Base-by-base conservation (phyloP, 306 rosid species). In the Gillenia trifoliata region DNA sequence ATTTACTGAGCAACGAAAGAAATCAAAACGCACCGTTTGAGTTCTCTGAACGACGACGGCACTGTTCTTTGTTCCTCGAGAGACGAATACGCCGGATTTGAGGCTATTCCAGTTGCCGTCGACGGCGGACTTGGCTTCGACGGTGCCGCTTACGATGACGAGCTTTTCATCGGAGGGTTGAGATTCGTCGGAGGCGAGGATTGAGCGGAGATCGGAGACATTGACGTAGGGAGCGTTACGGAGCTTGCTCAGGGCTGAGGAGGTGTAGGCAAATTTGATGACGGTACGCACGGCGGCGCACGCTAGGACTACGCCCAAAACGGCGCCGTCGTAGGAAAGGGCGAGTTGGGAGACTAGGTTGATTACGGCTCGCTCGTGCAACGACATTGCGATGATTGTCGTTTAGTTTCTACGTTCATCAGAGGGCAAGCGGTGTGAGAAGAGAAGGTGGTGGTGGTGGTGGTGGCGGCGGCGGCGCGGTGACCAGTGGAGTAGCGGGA, bases 301-400 rank as follows among this genome's bases (percentile, higher is more conserved):
- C 54, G 97, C 95, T 11, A 90, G 60, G 76, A 89, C 84, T 7
- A 85, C 61, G n/a, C 98, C 98, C 38, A 91, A 76, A 81, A 87
- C 82, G 80, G 98, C 96, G 47, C 96, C 97, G 80, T 94, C 97
- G 60, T 80, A 81, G 65, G 95, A 94, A 25, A 94, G 72, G 22
- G 88, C 93, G 15, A 91, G 72, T 25, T 86, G 90, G 9, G 95
- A 81, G 49, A 91, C 57, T 11, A 94, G 84, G 23, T 92, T 85
- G 1, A 72, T 79, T 8, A 93, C 64, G 77, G 87, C 93, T 77
- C 84, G 97, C 1, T 94, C 97, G 68, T 82, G 88, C 25, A 90
- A 82, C 22, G 96, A 85, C 98, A 93, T 91, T 50, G 12, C 15
- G 52, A 49, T 7, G 71, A 36, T 63, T 36, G 73, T 45, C 55